A percentile compares a stretch with the other conserved stretches of the same genome.
Evolutionary conservation across 2,329 filamentous ascomycete species (phyloP).

Genomic region (Bipolaris victoriae): DNA sequence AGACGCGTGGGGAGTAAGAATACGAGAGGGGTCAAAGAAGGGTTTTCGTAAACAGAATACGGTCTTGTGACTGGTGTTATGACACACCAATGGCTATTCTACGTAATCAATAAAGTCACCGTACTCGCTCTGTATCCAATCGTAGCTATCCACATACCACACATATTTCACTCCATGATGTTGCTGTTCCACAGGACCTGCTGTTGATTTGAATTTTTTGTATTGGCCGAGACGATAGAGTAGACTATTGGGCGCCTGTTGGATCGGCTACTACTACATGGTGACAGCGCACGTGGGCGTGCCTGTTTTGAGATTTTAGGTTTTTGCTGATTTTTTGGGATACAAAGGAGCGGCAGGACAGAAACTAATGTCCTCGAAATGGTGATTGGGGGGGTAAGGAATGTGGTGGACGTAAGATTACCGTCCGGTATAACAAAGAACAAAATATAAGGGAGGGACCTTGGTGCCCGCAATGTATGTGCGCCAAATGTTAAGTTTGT

Average conservation of each 20-base stretch:
- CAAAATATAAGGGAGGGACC: constrained; percentile 16
- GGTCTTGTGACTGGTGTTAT: too few species aligned
- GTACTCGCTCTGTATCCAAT: neutral
- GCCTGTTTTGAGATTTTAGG: neutral
- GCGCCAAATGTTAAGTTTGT: constrained; percentile 15
- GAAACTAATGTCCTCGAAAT: constrained; percentile 15
- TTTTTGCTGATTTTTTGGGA: neutral
- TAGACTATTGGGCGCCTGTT: constrained; percentile 3
- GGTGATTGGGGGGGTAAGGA: constrained; percentile 11
- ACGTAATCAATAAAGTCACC: too few species aligned
- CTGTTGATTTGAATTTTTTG: constrained; percentile 1
- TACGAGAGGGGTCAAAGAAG: too few species aligned
- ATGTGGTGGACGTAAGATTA: constrained; percentile 26
- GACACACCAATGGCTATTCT: too few species aligned
- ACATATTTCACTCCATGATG: neutral
- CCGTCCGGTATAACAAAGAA: constrained; percentile 20
- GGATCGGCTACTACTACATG: neutral
- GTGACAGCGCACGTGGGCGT: neutral
- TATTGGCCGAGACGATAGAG: constrained; percentile 4
- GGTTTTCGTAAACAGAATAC: too few species aligned
- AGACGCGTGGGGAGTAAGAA: too few species aligned
- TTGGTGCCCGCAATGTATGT: constrained; percentile 17
- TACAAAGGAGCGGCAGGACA: constrained; percentile 17
- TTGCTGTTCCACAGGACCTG: neutral
- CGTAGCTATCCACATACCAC: neutral